These are phyloP conservation scores for Rhizophora mangle DNA, from an alignment of 345 rosid genomes.

Conservation along the genomic window DNA sequence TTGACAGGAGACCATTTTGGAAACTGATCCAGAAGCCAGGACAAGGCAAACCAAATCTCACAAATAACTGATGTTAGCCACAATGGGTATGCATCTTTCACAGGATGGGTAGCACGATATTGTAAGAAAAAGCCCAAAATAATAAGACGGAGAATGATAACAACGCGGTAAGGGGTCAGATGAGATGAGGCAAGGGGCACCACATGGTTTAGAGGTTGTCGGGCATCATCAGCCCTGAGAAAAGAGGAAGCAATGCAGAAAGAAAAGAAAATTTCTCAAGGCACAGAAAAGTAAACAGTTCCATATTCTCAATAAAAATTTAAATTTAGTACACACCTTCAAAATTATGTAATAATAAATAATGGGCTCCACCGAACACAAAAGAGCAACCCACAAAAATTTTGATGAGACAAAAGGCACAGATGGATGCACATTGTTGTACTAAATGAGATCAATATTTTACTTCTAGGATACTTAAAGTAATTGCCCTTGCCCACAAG, in stretches of 20 bases:
- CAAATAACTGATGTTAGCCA: slow-evolving; percentile 97
- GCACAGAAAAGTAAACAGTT: background rate
- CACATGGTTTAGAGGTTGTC: slow-evolving; percentile 89
- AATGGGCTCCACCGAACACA: background rate
- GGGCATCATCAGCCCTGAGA: slow-evolving; percentile 87
- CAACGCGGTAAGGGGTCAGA: slow-evolving; percentile 78
- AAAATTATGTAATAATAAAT: background rate
- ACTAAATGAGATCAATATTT: too few species aligned
- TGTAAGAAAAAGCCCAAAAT: slow-evolving; percentile 97
- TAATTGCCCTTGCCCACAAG: too few species aligned
- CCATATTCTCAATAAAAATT: background rate
- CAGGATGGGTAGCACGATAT: slow-evolving; percentile 94
- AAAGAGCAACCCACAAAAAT: background rate
- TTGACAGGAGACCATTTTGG: slow-evolving; percentile 96
- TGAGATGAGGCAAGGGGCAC: slow-evolving; percentile 83
- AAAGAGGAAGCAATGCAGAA: slow-evolving; percentile 10
- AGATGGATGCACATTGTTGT: too few species aligned
- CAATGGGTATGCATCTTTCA: slow-evolving; percentile 84
- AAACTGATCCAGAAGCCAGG: slow-evolving; percentile 99
- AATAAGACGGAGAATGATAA: slow-evolving; percentile 87
- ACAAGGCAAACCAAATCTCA: slow-evolving; percentile 99
- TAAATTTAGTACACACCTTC: background rate
- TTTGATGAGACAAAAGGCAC: too few species aligned
- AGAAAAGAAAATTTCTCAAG: slow-evolving; percentile 1
- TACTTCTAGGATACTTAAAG: too few species aligned